Evolutionary conservation across 2,329 filamentous ascomycete genomes (phyloP), one percentile per base, ranked within the genome.

Genomic region (Penicillium sp.): DNA sequence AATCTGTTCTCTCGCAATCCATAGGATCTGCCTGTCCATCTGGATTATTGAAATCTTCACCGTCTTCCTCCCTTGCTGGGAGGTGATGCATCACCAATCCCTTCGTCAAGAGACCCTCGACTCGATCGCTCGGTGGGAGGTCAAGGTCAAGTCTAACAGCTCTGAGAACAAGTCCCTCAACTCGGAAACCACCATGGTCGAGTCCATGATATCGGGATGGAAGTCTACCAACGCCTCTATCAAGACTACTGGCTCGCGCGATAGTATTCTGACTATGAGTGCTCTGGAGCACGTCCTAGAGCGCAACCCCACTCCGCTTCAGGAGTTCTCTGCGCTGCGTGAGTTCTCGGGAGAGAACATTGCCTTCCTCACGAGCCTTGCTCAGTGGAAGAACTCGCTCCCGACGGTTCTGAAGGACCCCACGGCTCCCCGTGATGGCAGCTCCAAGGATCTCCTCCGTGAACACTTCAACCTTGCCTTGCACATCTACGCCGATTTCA

Each of bases 281-380:
- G 86, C 87, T 0, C 81, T 91, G 2, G 88, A 91, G 65, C 80
- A 85, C 61, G 85, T 87, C 4, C 79, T 91, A 0, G 78, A 83
- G 33, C 70, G 74, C 45, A 65, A 68, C 70, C 85, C 86, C 0
- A 79, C 82, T 4, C 85, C 86, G 0, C 81, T 91, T 0, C 85
- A 88, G 59, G 76, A 86, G 56, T 91, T 89, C 72, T 88, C 89
- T 0, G 88, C 88, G 0, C 79, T 85, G 0, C 82, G 84, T 38
- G 89, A 91, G 67, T 90, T 91, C 70, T 90, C 88, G 0, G 88
- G 88, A 15, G 89, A 91, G 73, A 91, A 91, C 70, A 88, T 91
- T 65, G 84, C 88, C 51, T 91, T 91, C 73, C 76, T 91, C 5
- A 85, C 82, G 9, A 79, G 81, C 44, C 83, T 89, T 9, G 78